These are phyloP conservation scores for Wickerhamomyces hampshirensis DNA, from an alignment of 805 yeast species.

Conservation along the genomic window DNA sequence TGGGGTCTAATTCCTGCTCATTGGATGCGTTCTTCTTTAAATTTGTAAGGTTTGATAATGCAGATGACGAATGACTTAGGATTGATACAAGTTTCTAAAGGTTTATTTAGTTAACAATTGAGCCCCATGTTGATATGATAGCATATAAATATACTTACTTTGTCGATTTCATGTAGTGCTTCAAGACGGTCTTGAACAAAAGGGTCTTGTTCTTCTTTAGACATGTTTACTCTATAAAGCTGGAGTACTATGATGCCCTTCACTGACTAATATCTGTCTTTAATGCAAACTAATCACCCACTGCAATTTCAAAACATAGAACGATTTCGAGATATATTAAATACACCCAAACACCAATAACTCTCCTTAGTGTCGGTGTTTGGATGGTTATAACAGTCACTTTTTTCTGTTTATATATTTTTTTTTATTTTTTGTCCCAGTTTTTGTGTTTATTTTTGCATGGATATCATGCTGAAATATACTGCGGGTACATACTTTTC, in stretches of 20 bases:
- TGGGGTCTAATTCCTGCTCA: slow-evolving; percentile 18
- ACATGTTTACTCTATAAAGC: slow-evolving; percentile 8
- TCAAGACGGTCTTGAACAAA: slow-evolving; percentile 49
- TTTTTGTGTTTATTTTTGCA: too few species aligned
- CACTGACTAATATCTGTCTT: too few species aligned
- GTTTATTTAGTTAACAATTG: neutral
- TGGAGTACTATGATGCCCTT: too few species aligned
- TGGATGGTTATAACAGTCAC: slow-evolving; percentile 16
- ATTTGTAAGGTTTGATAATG: slow-evolving; percentile 37
- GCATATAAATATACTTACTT: slow-evolving; percentile 16
- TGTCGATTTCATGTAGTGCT: slow-evolving; percentile 47
- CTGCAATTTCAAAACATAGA: too few species aligned
- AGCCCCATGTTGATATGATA: neutral
- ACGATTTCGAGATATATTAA: neutral
- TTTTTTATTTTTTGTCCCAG: too few species aligned
- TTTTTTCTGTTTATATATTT: too few species aligned
- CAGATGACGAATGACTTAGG: slow-evolving; percentile 42
- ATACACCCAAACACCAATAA: neutral
- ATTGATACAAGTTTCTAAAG: slow-evolving; percentile 41
- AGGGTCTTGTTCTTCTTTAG: slow-evolving; percentile 21
- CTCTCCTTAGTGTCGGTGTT: too few species aligned
- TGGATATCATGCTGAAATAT: slow-evolving; percentile 10
- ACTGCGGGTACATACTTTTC: slow-evolving; percentile 19
- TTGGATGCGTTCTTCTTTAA: slow-evolving; percentile 27
- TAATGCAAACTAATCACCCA: too few species aligned